Conservation (phyloP, 331 rosid species). For the Malus hybrid region DNA sequence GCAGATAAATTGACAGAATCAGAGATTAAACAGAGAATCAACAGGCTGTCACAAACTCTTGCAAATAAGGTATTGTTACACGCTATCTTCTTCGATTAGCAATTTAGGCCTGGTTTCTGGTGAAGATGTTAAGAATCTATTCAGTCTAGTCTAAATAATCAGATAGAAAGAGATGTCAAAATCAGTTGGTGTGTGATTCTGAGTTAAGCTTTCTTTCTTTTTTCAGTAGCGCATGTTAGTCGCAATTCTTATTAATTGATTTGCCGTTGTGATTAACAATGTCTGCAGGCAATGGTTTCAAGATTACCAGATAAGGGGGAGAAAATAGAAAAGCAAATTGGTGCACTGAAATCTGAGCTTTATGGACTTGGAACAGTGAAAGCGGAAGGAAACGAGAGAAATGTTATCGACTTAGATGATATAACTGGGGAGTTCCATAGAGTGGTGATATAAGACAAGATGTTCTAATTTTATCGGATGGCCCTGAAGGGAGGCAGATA, state of each 20-base stretch:
- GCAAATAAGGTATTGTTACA: conserved; percentile 46
- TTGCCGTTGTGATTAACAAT: neutral
- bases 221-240: neutral
- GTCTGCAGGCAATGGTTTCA: conserved; percentile 49
- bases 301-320: conserved; percentile 76
- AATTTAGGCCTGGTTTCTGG: neutral
- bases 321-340: conserved; percentile 46
- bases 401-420: conserved; percentile 44
- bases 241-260: neutral
- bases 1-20: conserved; percentile 43
- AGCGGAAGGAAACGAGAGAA: conserved; percentile 17
- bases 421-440: conserved; percentile 35
- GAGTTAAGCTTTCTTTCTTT: too few relatives aligned
- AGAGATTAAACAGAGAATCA: conserved; percentile 58
- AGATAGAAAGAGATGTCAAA: neutral
- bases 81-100: neutral
- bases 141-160: neutral
- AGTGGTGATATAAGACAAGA: conserved; percentile 37
- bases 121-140: neutral
- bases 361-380: conserved; percentile 7
- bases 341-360: conserved; percentile 45
- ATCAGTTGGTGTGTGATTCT: neutral
- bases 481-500: too few relatives aligned
- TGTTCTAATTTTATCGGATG: too few relatives aligned
- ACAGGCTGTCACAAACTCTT: conserved; percentile 51